phyloP scores from a whole-genome alignment of 352 stramenopile genomes.

The Pythium guiyangense region DNA sequence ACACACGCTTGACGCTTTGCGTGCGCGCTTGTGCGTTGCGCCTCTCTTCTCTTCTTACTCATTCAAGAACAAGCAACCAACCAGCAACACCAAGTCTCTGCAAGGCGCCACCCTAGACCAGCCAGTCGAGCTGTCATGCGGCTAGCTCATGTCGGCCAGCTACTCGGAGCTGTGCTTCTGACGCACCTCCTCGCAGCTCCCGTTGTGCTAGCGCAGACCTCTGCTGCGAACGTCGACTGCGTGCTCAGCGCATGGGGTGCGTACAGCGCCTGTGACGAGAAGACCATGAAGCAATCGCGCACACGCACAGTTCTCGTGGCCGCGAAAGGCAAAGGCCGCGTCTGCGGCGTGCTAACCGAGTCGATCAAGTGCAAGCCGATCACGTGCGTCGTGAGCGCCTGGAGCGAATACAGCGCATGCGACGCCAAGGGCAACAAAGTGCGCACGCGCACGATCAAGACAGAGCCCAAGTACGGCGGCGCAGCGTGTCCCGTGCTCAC shows the following conservation, averaged over 20 bases:
- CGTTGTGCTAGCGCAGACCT: not conserved
- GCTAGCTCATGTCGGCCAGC: too few relatives aligned
- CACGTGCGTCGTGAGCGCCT: slow-evolving; percentile 45
- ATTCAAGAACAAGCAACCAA: too few relatives aligned
- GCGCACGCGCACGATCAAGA: slow-evolving; percentile 28
- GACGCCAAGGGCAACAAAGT: slow-evolving; percentile 33
- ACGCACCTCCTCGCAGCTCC: not conserved
- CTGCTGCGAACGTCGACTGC: slow-evolving; percentile 38
- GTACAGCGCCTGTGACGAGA: slow-evolving; percentile 31
- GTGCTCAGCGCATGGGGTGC: slow-evolving; percentile 37
- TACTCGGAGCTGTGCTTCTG: not conserved
- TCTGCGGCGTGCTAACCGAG: slow-evolving; percentile 23
- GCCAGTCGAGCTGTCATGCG: too few relatives aligned
- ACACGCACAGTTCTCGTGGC: slow-evolving; percentile 15
- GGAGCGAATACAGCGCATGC: slow-evolving; percentile 35
- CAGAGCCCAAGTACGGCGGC: slow-evolving; percentile 24
- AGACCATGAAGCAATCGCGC: slow-evolving; percentile 40
- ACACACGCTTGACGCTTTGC: too few relatives aligned
- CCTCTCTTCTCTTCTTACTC: too few relatives aligned
- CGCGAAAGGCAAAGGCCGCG: slow-evolving; percentile 24
- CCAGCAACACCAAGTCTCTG: too few relatives aligned
- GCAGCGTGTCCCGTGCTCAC: slow-evolving; percentile 31
- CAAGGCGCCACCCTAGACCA: too few relatives aligned
- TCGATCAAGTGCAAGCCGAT: slow-evolving; percentile 36
- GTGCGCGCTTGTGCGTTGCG: too few relatives aligned